phyloP scores from a whole-genome alignment of 1,284 basidiomycete species.

The Termitomyces sp. region DNA sequence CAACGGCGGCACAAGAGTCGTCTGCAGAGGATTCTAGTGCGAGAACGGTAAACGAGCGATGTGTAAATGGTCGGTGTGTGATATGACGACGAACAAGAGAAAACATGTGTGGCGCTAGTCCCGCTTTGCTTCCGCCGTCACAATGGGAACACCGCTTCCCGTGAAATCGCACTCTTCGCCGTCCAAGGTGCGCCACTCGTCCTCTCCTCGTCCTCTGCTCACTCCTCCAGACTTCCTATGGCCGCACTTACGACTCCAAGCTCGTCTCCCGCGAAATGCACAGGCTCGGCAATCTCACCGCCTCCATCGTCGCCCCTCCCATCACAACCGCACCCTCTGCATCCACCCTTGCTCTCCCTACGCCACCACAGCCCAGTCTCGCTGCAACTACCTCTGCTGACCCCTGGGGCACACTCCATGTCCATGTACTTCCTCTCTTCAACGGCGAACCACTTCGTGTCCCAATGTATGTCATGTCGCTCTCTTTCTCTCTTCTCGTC shows the following conservation, averaged over 20 bases:
- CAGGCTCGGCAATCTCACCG: constrained; percentile 57
- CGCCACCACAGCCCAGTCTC: constrained; percentile 32
- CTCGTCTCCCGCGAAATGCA: constrained; percentile 76
- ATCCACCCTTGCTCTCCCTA: constrained; percentile 38
- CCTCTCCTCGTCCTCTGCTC: background rate
- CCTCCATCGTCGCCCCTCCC: constrained; percentile 33
- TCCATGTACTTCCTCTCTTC: constrained; percentile 85
- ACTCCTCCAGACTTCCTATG: constrained; percentile 41
- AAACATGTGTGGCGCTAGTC: constrained; percentile 9
- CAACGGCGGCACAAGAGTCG: constrained; percentile 84
- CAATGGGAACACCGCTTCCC: constrained; percentile 28
- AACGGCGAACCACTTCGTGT: constrained; percentile 87
- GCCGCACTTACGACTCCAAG: constrained; percentile 68
- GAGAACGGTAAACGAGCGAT: constrained; percentile 58
- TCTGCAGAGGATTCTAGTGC: constrained; percentile 85
- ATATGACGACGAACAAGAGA: background rate
- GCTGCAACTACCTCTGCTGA: constrained; percentile 40
- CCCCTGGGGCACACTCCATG: constrained; percentile 80
- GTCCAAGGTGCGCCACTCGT: constrained; percentile 45
- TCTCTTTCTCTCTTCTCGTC: no score
- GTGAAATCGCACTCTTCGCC: constrained; percentile 54
- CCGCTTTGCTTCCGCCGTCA: constrained; percentile 27
- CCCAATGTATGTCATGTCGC: constrained; percentile 58
- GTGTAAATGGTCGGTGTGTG: background rate
- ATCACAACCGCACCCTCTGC: constrained; percentile 36